A percentile compares a stretch with the other conserved stretches of the same genome.
phyloP scores from a whole-genome alignment of 1,284 basidiomycete genomes.

The Heterobasidion irregulare region DNA sequence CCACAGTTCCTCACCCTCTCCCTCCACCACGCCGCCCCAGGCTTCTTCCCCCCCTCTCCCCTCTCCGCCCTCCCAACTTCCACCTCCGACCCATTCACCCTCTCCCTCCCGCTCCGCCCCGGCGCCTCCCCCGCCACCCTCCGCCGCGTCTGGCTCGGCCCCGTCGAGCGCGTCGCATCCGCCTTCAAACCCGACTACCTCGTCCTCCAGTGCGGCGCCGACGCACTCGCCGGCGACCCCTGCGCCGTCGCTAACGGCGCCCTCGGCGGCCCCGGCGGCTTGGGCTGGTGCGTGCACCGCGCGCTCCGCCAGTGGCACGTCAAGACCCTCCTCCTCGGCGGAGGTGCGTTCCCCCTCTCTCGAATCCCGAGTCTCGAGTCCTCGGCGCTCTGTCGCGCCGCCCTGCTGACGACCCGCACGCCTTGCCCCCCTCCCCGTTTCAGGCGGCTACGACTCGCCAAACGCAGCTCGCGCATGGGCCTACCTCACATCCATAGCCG shows the following conservation, averaged over 20 bases:
- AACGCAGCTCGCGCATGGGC: conserved; percentile 85
- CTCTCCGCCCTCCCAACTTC: conserved; percentile 42
- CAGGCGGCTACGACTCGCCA: conserved; percentile 75
- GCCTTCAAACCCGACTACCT: conserved; percentile 73
- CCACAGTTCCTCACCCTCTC: conserved; percentile 75
- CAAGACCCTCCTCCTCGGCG: conserved; percentile 58
- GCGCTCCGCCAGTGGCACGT: conserved; percentile 52
- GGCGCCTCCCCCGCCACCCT: conserved; percentile 64
- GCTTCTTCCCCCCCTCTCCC: conserved; percentile 74
- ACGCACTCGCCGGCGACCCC: conserved; percentile 81
- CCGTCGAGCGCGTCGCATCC: conserved; percentile 57
- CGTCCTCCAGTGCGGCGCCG: conserved; percentile 81
- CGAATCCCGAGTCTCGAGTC: not conserved
- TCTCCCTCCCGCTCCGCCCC: conserved; percentile 64
- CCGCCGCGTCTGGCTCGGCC: conserved; percentile 46
- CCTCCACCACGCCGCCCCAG: conserved; percentile 73
- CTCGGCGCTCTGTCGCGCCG: not conserved
- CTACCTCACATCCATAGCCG: conserved; percentile 67
- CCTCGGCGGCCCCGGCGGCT: conserved; percentile 50
- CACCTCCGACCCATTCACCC: conserved; percentile 60
- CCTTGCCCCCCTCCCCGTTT: not conserved
- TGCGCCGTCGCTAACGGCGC: conserved; percentile 76
- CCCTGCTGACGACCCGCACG: conserved; percentile 5
- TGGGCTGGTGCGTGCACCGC: conserved; percentile 61
- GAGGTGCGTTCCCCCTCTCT: conserved; percentile 31